These are phyloP conservation scores for Russula foetens DNA, from an alignment of 768 basidiomycete species.

Conservation along the genomic window DNA sequence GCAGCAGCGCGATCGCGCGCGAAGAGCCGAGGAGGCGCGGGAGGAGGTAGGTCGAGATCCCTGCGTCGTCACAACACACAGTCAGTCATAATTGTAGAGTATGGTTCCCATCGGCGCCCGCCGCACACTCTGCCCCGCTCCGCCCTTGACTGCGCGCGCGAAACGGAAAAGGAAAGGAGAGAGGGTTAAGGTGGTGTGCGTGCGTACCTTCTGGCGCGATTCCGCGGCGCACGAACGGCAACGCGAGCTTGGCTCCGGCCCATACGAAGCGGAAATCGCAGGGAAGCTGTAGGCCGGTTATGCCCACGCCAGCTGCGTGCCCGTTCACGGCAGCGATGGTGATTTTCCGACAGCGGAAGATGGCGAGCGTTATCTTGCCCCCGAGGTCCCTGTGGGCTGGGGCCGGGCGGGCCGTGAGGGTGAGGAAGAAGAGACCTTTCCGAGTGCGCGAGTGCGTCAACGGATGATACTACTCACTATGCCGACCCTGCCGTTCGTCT, in stretches of 20 bases:
- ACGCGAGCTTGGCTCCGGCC: constrained; percentile 40
- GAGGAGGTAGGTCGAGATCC: constrained; percentile 41
- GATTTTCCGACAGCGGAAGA: constrained; percentile 48
- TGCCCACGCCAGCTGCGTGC: constrained; percentile 43
- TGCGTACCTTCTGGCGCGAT: constrained; percentile 40
- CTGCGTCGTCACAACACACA: constrained; percentile 18
- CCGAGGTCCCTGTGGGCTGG: constrained; percentile 45
- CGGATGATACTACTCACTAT: constrained; percentile 33
- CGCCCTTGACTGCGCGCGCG: too few relatives aligned
- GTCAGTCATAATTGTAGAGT: not conserved
- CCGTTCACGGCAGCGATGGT: constrained; percentile 46
- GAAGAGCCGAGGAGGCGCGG: constrained; percentile 47
- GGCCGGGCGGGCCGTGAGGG: constrained; percentile 23
- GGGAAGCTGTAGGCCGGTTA: constrained; percentile 42
- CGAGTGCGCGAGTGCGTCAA: too few relatives aligned
- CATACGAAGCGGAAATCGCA: constrained; percentile 47
- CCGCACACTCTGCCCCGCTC: too few relatives aligned
- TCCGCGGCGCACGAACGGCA: constrained; percentile 44
- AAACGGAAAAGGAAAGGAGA: not conserved
- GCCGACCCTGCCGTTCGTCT: constrained; percentile 39
- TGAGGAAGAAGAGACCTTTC: too few relatives aligned
- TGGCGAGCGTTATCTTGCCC: constrained; percentile 38
- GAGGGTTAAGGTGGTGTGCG: not conserved
- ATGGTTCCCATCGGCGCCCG: not conserved
- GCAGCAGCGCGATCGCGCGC: constrained; percentile 41